Evolutionary conservation across 2,329 filamentous ascomycete species (phyloP), one percentile per base, ranked within the genome.

Genomic region (Trichoderma endophyticum): DNA sequence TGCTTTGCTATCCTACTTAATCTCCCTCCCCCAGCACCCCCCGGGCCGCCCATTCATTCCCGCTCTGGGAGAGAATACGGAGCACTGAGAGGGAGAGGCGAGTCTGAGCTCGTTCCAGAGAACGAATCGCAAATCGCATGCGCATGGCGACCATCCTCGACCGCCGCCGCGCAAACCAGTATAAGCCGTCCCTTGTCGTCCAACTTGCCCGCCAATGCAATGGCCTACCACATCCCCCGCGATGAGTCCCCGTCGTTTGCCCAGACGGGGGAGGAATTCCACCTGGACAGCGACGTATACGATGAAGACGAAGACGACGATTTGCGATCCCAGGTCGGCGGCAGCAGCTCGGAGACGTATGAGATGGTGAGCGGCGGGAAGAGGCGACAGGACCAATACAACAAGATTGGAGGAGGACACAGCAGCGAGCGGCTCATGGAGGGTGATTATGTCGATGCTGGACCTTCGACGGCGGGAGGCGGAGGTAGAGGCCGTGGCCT

Each of bases 231-330:
- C 69, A 74, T 74, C 59, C 75, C 73, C 66, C 73, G 67, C 73
- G 76, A 78, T 71, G 75, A 76, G 24, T 78, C 79, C 65, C 79
- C 81, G 24, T 80, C 80, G n/a, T 83, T 83, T 75, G 81, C 82
- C 65, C 82, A 82, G 76, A 83, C 81, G 39, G 80, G 80, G 57
- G 78, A 79, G 60, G 81, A 82, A 62, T 79, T 82, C 74, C 76
- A 72, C 64, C 79, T 82, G 65, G 80, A 80, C 21, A 78, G 75
- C 71, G 74, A 75, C 48, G 75, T 75, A 36, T 75, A 76, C 26
- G 72, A 72, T 15, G 74, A 74, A n/a, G 66, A 70, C 21, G 66
- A 69, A 18, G 75, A 76, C 36, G 75, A 78, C 15, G 80, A 82
- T 69, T 75, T 82, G 70, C 79, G 78, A 14, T 78, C 79, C 54